Base-by-base conservation (phyloP, 371 early-diverging fungal species). In the Mortierella sp. region DNA sequence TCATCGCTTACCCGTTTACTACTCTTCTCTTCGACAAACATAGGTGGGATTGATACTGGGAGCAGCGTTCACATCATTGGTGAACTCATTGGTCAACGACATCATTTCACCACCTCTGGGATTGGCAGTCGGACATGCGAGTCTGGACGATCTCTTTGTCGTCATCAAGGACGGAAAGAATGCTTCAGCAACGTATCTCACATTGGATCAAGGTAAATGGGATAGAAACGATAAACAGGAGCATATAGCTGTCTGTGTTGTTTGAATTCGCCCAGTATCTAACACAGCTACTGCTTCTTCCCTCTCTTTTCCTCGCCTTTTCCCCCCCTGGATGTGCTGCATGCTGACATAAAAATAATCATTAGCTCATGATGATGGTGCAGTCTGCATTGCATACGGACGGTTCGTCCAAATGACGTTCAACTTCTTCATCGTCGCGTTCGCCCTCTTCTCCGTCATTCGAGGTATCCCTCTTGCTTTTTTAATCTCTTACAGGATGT, bases 51-150 rank as follows among this genome's bases (percentile, higher is more conserved):
- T 83, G 72, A 79, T 83, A 21, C 75, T 83, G 0, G 83, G 83
- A 43, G 83, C 80, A 3, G 74, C 83, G 0, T 83, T 83, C 56
- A 77, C 83, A 3, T n/a, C 77, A 1, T 54, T 83, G 18, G 83
- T 83, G 4, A 77, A 77, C 35, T 83, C 83, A 48, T 49, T 83
- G 21, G 79, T 83, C 56, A 77, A 83, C 43, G 83, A 83, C 49
- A 79, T 83, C 32, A 76, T 83, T 32, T 79, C 80, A n/a, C 83
- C 83, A 4, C 83, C 83, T n/a, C 56, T 83, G n/a, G 83, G 83
- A 10, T 55, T 83, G 10, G 80, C 80, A 7, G 29, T 83, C 11
- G 83, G 83, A 41, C 72, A 77, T 32, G 83, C 83, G 3, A 77
- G 77, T 68, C 80, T 83, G 41, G 80, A 83, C 12, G 71, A 80